Evolutionary conservation across 805 yeast species (phyloP), one percentile per base, ranked within the genome.

Genomic region (Clavispora carvajalis): DNA sequence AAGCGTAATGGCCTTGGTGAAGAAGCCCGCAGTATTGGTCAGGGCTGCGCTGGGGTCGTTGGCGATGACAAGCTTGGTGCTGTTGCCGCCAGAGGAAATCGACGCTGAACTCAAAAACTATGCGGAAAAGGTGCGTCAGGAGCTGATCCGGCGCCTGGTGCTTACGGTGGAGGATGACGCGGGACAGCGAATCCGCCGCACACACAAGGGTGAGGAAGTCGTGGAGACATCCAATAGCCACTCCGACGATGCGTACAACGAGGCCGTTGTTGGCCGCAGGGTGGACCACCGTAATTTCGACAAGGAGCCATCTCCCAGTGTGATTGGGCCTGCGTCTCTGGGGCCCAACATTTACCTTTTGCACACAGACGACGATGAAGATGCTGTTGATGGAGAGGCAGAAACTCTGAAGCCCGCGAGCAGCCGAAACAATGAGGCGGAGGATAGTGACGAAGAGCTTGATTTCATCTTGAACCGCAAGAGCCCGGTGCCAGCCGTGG

Each of bases 121-220:
- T 41, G 90, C 89, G 13, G 84, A 81, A 47, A 76, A 77, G 36
- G 86, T 85, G 9, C 76, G 83, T 38, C 77, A 76, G 43, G 85
- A 85, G 57, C 76, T 82, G 24, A 77, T 85, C 40, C 70, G 79
- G 22, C 80, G 83, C 41, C 73, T 85, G 13, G 84, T 89, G 11
- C 63, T 89, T 37, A 80, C 80, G 33, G 72, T 62, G 18, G 77
- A 75, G 26, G 74, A 69, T 29, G 59, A 53, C 22, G 77, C 71
- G 23, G 56, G 63, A 22, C 88, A 88, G 13, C 73, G 80, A 34
- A 77, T 86, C 48, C 72, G 87, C 49, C 73, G 88, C 52, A 86
- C 96, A 3, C 95, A 88, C 58, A 85, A 84, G 58, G 96, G 96
- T 19, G 95, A 89, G 46, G 90, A 85, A 54, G 59, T 85, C n/a